These are phyloP conservation scores for Exutisphaerella laricina DNA, from an alignment of 2,329 filamentous ascomycete genomes.

Conservation along the genomic window DNA sequence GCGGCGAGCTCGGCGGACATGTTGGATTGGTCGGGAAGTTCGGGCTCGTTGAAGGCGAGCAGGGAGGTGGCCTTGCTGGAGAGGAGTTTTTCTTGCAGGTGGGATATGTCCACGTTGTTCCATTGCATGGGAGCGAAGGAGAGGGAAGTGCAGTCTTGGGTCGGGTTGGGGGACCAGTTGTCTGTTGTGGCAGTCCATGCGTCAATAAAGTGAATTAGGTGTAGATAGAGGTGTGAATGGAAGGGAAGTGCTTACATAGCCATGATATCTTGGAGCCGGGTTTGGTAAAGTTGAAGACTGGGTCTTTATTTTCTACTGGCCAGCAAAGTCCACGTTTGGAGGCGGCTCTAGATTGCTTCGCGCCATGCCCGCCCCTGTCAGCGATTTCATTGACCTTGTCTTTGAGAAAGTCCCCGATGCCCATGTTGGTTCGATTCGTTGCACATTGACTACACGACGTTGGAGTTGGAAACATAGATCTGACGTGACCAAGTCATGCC, in stretches of 20 bases:
- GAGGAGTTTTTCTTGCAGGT: constrained; percentile 22
- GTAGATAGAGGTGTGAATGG: too few species aligned
- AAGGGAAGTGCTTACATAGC: constrained; percentile 25
- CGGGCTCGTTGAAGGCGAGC: constrained; percentile 32
- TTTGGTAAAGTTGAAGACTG: constrained; percentile 29
- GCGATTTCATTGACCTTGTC: not conserved
- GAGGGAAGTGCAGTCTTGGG: constrained; percentile 22
- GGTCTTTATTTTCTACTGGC: constrained; percentile 29
- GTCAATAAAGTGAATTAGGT: too few species aligned
- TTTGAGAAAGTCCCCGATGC: not conserved
- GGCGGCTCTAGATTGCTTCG: not conserved
- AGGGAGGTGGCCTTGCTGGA: constrained; percentile 9
- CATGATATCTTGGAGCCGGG: constrained; percentile 32
- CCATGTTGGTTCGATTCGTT: constrained; percentile 2
- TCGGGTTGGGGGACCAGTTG: constrained; percentile 31
- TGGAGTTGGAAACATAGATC: too few species aligned
- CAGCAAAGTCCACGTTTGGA: constrained; percentile 33
- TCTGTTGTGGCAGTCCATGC: too few species aligned
- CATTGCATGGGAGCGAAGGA: constrained; percentile 33
- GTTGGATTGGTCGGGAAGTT: constrained; percentile 31
- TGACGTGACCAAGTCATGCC: too few species aligned
- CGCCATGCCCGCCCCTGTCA: not conserved
- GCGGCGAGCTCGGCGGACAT: constrained; percentile 27
- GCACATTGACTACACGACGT: not conserved
- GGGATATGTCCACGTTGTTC: constrained; percentile 28